Evolutionary conservation across 169 alveolate species (phyloP).

Genomic region (Plasmodium vivax): DNA sequence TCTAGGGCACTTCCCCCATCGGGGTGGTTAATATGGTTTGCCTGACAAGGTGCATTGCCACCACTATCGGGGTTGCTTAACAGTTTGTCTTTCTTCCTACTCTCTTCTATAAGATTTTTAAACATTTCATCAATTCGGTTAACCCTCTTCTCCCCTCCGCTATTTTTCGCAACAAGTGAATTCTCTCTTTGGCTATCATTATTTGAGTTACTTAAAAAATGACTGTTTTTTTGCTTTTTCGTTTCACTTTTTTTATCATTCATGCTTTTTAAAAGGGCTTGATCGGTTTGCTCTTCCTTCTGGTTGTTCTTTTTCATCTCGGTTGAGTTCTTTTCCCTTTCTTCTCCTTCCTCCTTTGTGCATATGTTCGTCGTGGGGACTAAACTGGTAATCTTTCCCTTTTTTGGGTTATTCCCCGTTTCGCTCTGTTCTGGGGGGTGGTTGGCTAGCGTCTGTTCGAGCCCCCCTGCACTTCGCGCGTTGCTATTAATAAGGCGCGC

Average conservation of each 20-base stretch:
- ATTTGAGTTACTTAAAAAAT: background rate
- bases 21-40: background rate
- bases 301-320: background rate
- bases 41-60: background rate
- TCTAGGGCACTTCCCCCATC: background rate
- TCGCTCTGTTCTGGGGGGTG: background rate
- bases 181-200: constrained; percentile 6
- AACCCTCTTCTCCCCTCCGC: constrained; percentile 6
- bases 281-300: background rate
- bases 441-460: background rate
- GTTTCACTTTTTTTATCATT: background rate
- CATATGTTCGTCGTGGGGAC: background rate
- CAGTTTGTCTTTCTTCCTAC: constrained; percentile 24
- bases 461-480: background rate
- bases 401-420: background rate
- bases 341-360: background rate
- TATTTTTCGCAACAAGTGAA: background rate
- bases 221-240: constrained; percentile 23
- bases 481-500: background rate
- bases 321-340: background rate
- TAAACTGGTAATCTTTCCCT: background rate
- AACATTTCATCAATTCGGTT: constrained; percentile 72
- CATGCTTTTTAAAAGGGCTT: background rate
- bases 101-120: constrained; percentile 52
- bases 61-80: background rate